A percentile compares a stretch with the other conserved stretches of the same genome.
Evolutionary conservation across 257 asterid species (phyloP).

Genomic region (Przewalskia tangutica): DNA sequence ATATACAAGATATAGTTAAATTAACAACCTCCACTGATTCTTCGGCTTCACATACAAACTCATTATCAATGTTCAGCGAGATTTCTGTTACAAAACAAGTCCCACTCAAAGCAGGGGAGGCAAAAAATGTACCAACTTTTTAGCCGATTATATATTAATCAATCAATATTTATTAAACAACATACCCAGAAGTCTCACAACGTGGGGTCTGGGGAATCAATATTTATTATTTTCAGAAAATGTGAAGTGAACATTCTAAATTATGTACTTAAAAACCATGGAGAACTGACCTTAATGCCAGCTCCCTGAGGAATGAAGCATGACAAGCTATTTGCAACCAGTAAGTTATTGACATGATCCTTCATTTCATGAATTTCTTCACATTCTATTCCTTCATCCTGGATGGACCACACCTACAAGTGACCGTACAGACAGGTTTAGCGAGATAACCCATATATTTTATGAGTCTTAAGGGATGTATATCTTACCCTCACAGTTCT

Average conservation of each 20-base stretch:
- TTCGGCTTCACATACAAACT: background rate
- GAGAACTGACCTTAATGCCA: conserved; percentile 52
- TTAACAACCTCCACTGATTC: background rate
- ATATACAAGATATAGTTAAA: background rate
- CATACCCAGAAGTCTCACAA: no score
- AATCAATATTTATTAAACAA: background rate
- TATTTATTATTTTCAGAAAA: background rate
- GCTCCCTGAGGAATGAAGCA: conserved; percentile 81
- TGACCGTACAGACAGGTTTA: background rate
- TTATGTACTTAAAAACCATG: background rate
- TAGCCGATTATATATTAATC: background rate
- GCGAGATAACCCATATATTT: background rate
- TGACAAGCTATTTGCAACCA: conserved; percentile 49
- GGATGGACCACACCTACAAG: conserved; percentile 54
- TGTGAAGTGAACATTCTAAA: background rate
- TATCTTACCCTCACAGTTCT: conserved; percentile 56
- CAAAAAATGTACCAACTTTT: background rate
- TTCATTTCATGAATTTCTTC: conserved; percentile 72
- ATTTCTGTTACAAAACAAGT: background rate
- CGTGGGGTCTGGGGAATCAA: no score
- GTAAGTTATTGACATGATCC: conserved; percentile 54
- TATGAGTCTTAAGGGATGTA: background rate
- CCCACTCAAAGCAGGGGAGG: background rate
- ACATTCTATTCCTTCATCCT: conserved; percentile 42
- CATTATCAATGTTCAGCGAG: background rate